A percentile compares a stretch with the other conserved stretches of the same genome.
Conservation (phyloP, 352 stramenopile genomes). For the Phytophthora cajani region DNA sequence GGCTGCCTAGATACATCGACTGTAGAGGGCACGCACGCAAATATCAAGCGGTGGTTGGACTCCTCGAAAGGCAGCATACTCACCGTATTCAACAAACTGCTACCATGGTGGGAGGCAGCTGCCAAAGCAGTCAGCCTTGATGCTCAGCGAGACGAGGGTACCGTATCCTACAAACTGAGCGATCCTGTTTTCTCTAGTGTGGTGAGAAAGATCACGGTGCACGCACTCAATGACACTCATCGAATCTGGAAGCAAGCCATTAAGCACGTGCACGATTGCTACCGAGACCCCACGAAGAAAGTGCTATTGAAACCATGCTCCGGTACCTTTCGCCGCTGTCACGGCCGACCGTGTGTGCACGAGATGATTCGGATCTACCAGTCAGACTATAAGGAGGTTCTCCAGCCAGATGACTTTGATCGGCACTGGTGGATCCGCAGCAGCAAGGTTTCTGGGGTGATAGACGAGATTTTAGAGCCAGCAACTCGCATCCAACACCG, state of each 20-base stretch:
- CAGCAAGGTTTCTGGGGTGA: too few species aligned
- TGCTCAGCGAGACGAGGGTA: neutral
- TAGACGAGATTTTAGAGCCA: too few species aligned
- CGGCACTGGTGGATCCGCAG: neutral
- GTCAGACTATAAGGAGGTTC: neutral
- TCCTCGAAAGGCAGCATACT: too few species aligned
- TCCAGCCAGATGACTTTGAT: neutral
- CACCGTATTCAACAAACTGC: neutral
- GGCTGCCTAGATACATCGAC: too few species aligned
- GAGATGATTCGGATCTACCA: neutral
- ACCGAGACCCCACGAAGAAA: neutral
- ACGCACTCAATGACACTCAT: neutral
- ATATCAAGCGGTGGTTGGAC: too few species aligned
- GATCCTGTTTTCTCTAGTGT: neutral
- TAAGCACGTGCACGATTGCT: neutral
- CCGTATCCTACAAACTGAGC: neutral
- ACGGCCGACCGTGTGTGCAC: neutral
- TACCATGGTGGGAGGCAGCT: slow-evolving; percentile 5
- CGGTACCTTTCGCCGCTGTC: neutral
- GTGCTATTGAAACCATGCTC: neutral
- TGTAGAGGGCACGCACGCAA: too few species aligned
- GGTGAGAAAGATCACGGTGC: neutral
- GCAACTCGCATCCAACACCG: too few species aligned
- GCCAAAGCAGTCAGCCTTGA: neutral
- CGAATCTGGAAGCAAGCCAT: neutral